These are phyloP conservation scores for Pyrenophora tritici-repentis DNA, from an alignment of 2,329 filamentous ascomycete genomes.

Conservation along the genomic window DNA sequence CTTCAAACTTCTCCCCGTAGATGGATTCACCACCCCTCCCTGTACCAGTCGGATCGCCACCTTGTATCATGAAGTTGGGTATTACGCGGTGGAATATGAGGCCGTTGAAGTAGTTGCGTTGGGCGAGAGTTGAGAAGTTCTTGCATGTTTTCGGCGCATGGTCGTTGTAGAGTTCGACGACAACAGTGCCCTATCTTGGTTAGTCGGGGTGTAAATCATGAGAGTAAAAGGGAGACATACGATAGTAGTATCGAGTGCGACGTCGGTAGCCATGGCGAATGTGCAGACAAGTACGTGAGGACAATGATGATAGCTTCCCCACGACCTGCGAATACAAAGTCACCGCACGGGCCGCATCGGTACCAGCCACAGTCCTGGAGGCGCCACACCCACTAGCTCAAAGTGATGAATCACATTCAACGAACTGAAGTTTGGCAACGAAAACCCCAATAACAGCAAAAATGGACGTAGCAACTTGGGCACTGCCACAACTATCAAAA, in stretches of 20 bases:
- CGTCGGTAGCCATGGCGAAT: constrained; percentile 60
- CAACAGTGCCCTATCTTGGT: constrained; percentile 71
- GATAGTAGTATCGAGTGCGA: constrained; percentile 72
- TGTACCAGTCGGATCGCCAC: constrained; percentile 91
- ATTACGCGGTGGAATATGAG: constrained; percentile 94
- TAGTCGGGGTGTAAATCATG: neutral
- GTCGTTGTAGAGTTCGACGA: constrained; percentile 83
- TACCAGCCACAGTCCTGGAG: constrained; percentile 10
- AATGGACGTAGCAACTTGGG: constrained; percentile 59
- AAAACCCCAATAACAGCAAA: constrained; percentile 8
- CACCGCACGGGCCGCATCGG: constrained; percentile 12
- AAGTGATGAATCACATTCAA: constrained; percentile 27
- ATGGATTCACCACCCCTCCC: constrained; percentile 87
- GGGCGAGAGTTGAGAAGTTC: constrained; percentile 82
- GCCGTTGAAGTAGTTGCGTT: constrained; percentile 84
- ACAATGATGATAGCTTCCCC: constrained; percentile 24
- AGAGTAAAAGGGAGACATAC: neutral
- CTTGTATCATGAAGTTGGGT: constrained; percentile 94
- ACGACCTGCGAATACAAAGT: constrained; percentile 5
- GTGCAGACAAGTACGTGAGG: constrained; percentile 20
- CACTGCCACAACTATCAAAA: constrained; percentile 72
- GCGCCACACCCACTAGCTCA: constrained; percentile 23
- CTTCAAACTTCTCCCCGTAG: constrained; percentile 91
- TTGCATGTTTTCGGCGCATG: constrained; percentile 89
- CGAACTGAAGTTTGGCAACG: constrained; percentile 6